Conservation (phyloP, 352 stramenopile species). For the Phytophthora quininea region DNA sequence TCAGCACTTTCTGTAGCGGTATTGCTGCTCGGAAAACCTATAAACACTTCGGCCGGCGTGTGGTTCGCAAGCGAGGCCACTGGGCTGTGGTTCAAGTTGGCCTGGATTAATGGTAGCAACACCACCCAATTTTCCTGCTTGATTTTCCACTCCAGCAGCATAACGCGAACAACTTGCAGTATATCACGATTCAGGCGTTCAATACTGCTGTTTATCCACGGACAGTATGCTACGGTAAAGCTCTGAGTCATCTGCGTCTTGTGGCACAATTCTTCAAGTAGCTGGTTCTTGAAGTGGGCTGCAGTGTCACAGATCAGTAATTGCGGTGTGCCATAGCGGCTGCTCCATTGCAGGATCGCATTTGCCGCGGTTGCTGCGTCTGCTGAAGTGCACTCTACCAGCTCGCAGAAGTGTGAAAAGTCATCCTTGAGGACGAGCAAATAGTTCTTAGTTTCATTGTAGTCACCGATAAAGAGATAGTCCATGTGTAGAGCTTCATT, state of each 20-base stretch:
- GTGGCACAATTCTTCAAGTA: conserved; percentile 3
- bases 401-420: conserved; percentile 11
- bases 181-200: conserved; percentile 11
- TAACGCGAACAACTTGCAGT: conserved; percentile 8
- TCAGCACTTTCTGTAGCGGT: neutral
- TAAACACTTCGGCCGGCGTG: conserved; percentile 6
- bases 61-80: conserved; percentile 4
- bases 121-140: conserved; percentile 5
- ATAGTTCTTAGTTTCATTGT: conserved; percentile 3
- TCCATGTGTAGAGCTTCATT: conserved; percentile 11
- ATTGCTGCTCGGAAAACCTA: conserved; percentile 2
- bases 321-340: neutral
- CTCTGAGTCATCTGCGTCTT: conserved; percentile 1
- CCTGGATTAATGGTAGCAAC: conserved; percentile 1
- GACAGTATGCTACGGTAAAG: conserved; percentile 12
- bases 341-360: conserved; percentile 11
- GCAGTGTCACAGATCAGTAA: conserved; percentile 6
- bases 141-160: conserved; percentile 1
- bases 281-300: conserved; percentile 7
- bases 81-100: conserved; percentile 4
- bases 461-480: conserved; percentile 7
- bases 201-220: conserved; percentile 7
- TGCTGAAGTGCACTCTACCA: neutral
- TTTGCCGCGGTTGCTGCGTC: neutral
- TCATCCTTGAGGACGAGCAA: conserved; percentile 8